A percentile compares a stretch with the other conserved stretches of the same genome.
Conservation (phyloP, 1,139 yeast genomes). For the Tardiomyces depauwii region DNA sequence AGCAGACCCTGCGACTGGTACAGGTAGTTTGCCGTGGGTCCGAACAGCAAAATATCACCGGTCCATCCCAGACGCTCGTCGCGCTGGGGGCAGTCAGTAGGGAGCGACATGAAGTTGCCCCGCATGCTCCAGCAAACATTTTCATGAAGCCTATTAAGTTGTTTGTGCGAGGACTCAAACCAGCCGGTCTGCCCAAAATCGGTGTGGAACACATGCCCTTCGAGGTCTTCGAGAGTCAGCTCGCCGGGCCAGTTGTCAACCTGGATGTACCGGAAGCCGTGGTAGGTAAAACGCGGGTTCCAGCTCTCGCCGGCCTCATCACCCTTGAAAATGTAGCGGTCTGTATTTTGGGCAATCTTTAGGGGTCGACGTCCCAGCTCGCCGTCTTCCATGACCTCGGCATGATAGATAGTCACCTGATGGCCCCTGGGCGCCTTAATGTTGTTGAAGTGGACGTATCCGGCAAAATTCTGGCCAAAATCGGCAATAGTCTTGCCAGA, state of each 20-base stretch:
- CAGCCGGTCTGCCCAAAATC: conserved; percentile 10
- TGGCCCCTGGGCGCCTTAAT: conserved; percentile 12
- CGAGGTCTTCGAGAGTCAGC: conserved; percentile 6
- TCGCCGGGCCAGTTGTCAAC: conserved; percentile 14
- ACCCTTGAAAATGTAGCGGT: conserved; percentile 12
- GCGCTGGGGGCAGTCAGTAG: conserved; percentile 19
- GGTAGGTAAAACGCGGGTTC: conserved; percentile 15
- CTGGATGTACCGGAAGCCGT: conserved; percentile 15
- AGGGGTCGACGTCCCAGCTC: conserved; percentile 15
- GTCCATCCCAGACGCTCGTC: conserved; percentile 20
- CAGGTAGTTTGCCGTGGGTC: conserved; percentile 16
- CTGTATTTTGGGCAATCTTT: conserved; percentile 11
- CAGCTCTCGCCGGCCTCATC: conserved; percentile 10
- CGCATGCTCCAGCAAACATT: conserved; percentile 14
- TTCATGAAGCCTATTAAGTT: conserved; percentile 10
- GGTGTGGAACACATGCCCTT: conserved; percentile 10
- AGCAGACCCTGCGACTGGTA: conserved; percentile 14
- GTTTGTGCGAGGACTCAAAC: conserved; percentile 13
- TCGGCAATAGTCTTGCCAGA: conserved; percentile 15
- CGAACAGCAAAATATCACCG: conserved; percentile 17
- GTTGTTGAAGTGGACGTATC: conserved; percentile 10
- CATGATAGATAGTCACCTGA: conserved; percentile 12
- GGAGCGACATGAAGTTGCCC: conserved; percentile 14
- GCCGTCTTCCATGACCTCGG: conserved; percentile 18
- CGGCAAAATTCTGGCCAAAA: conserved; percentile 16